Evolutionary conservation across 2,329 filamentous ascomycete genomes (phyloP), one percentile per base, ranked within the genome.

Genomic region (Cercospora citrullina): DNA sequence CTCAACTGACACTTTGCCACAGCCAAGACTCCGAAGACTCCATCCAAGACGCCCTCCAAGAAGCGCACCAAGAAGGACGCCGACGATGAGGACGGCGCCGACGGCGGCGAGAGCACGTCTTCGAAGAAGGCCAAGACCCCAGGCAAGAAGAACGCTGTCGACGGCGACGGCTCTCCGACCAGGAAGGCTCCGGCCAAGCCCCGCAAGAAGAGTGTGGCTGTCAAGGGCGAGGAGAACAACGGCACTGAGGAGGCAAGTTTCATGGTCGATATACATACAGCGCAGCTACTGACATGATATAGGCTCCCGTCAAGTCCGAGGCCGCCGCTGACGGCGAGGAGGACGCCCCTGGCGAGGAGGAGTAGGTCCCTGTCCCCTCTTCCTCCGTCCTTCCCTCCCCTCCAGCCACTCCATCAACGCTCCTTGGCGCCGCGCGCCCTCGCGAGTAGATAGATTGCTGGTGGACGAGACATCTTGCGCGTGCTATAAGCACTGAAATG

Each of bases 41-140:
- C 58, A 18, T 42, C 36, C 6, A 70, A 72, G 62, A 62, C 60
- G 12, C 48, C 48, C 16, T 67, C 66, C 45, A 70, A 71, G 71
- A 70, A 72, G 59, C 64, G 67, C 10, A 70, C 71, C 7, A 65
- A 65, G 57, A 65, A 60, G 36, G 42, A 76, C 71, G 73, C 76
- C 66, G 70, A 72, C n/a, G 63, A 60, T 12, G 69, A 71, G 42
- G 72, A 72, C 3, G 71, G 62, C 36, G 70, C 60, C 21, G 73
- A 69, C 2, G 67, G 30, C 21, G 71, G 69, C 7, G 69, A 64
- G 26, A 59, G 61, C 28, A 63, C 48, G 28, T 60, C 65, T 28
- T 39, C 64, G 28, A 68, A 71, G 69, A 69, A 71, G 61, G 33
- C 65, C 18, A 69, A 69, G 68, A 65, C 67, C 4, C 61, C 68